Evolutionary conservation across 73 alveolate species (phyloP).

Genomic region (Tetrahymena borealis): DNA sequence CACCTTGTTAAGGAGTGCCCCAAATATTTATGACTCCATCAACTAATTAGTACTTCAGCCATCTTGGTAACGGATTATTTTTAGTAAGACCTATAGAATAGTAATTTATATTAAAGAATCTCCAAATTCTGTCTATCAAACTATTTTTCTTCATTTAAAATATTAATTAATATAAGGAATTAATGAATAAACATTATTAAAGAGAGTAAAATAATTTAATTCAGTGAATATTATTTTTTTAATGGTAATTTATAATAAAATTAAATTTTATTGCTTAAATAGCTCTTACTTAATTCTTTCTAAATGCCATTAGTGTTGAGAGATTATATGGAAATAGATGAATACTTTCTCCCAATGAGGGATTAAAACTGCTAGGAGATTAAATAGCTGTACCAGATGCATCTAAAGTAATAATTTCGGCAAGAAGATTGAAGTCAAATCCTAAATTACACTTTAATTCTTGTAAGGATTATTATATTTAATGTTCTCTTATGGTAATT

Average conservation of each 20-base stretch:
- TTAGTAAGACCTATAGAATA: not conserved
- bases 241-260: too few species aligned
- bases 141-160: too few species aligned
- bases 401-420: not conserved
- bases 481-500: not conserved
- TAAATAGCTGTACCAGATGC: not conserved
- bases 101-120: not conserved
- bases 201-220: too few species aligned
- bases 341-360: not conserved
- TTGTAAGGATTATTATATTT: not conserved
- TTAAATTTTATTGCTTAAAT: not conserved
- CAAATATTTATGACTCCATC: not conserved
- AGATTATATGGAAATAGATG: not conserved
- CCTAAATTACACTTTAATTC: not conserved
- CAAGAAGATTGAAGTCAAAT: not conserved
- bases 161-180: too few species aligned
- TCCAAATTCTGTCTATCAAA: too few species aligned
- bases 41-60: not conserved
- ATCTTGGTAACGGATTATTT: not conserved
- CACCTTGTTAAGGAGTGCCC: not conserved
- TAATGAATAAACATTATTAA: too few species aligned
- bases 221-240: too few species aligned
- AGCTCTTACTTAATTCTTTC: not conserved
- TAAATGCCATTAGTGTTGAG: not conserved
- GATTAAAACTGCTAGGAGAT: not conserved